Base-by-base conservation (phyloP, 257 asterid species). In the Dorcoceras hygrometricum region DNA sequence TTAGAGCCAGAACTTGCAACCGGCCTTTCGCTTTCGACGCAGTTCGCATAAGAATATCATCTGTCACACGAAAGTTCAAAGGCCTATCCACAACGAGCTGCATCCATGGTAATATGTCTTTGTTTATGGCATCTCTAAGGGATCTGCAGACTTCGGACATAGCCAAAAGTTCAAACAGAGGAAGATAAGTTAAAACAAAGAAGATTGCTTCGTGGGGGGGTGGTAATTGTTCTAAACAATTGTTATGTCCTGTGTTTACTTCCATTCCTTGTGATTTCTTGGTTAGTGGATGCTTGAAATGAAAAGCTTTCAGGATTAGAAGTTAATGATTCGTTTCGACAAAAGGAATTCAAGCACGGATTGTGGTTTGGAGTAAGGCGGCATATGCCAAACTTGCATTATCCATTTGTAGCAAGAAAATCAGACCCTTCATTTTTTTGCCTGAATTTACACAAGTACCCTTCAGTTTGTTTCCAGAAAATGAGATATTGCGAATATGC, bases 91-190 rank as follows among this genome's bases (percentile, higher is more conserved):
- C 86, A 27, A 78, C 4, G 57, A 87, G 71, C 36, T 81, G 79
- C 25, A 81, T 76, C 96, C 98, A 93, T 23, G 93, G 88, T 26
- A 90, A 81, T 16, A 80, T 69, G 72, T 93, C 96, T 12, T 70
- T 50, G 43, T 77, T 48, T 55, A 88, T 59, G 36, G 94, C 95
- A 26, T 90, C 84, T 75, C 80, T 77, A 8, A 90, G 55, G 34
- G 97, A 88, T 72, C 60, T 78, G 80, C 91, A 93, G 22, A 93
- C 95, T 78, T 69, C 79, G 1, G 72, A 48, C 76, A 81, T 73
- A 34, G 74, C 46, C 23, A 88, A 29, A 50, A 93, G 94, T 60
- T 90, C 53, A 43, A 14, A 43, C 6, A 43, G 53, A 43, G 53
- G 53, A 43, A 43, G 53, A 39, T 43, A 43, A 43, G 53, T 43